Percentiles rank a stretch among this genome's conserved stretches.
These are phyloP conservation scores for Stereum hirsutum DNA, from an alignment of 1,284 basidiomycete genomes.

Conservation along the genomic window DNA sequence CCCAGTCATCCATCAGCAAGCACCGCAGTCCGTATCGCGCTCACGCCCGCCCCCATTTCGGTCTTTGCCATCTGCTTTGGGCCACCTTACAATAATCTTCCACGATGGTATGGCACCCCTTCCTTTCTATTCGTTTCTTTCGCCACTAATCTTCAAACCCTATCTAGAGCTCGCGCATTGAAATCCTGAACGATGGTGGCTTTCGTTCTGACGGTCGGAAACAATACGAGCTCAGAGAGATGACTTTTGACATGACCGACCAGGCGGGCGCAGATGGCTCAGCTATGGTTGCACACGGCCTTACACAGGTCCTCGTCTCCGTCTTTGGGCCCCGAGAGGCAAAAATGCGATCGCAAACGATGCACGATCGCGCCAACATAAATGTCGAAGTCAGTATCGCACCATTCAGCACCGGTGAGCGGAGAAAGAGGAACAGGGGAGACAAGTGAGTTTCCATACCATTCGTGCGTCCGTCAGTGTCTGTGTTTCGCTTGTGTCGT, in stretches of 20 bases:
- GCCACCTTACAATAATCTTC: too few species aligned
- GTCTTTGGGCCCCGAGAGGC: constrained; percentile 92
- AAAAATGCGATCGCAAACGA: constrained; percentile 61
- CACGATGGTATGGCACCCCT: neutral
- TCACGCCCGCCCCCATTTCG: neutral
- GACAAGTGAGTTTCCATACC: constrained; percentile 79
- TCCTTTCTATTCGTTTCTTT: neutral
- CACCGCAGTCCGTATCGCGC: neutral
- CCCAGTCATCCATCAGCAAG: too few species aligned
- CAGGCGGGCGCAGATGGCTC: constrained; percentile 82
- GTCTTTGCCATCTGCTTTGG: too few species aligned
- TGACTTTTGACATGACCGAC: constrained; percentile 70
- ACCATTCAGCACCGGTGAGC: constrained; percentile 79
- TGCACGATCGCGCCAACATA: constrained; percentile 77
- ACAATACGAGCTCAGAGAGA: constrained; percentile 83
- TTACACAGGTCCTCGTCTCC: constrained; percentile 80
- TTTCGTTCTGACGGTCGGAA: constrained; percentile 86
- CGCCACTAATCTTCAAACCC: neutral
- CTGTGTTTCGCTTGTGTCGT: too few species aligned
- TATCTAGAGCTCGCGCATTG: constrained; percentile 64
- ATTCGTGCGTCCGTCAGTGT: too few species aligned
- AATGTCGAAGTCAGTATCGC: constrained; percentile 82
- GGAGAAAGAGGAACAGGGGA: constrained; percentile 67
- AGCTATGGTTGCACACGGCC: constrained; percentile 78
- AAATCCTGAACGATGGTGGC: constrained; percentile 85